phyloP scores from a whole-genome alignment of 164 flowering plant genomes.

The Aristolochia contorta region DNA sequence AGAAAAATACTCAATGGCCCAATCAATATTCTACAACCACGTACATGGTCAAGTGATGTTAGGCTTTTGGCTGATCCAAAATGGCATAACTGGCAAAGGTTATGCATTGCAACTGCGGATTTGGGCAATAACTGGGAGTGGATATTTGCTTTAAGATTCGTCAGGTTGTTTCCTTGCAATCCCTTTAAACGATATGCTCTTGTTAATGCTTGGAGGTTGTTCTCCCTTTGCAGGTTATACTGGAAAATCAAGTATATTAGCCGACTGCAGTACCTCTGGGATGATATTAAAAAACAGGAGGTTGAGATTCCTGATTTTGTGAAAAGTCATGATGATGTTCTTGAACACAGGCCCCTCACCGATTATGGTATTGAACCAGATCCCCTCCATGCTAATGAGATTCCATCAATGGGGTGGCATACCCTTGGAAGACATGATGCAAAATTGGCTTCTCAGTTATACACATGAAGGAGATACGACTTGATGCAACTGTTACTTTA shows the following conservation, averaged over 20 bases:
- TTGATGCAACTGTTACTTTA: too few relatives aligned
- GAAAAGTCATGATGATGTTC: slow-evolving; percentile 59
- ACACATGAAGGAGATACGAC: not conserved
- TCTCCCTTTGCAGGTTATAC: slow-evolving; percentile 41
- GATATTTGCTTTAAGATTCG: too few relatives aligned
- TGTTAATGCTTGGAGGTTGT: not conserved
- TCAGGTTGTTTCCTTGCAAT: too few relatives aligned
- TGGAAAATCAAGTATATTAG: slow-evolving; percentile 89
- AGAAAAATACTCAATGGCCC: too few relatives aligned
- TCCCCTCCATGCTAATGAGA: slow-evolving; percentile 48
- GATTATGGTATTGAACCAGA: slow-evolving; percentile 96
- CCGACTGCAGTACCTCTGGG: slow-evolving; percentile 93
- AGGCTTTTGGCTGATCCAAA: too few relatives aligned
- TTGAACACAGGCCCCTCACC: slow-evolving; percentile 81
- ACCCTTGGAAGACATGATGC: slow-evolving; percentile 58
- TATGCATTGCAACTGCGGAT: too few relatives aligned
- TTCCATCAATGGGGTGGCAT: slow-evolving; percentile 33
- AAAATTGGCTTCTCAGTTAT: slow-evolving; percentile 51
- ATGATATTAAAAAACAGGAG: slow-evolving; percentile 70
- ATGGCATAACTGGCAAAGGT: too few relatives aligned
- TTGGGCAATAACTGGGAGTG: too few relatives aligned
- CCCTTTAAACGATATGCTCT: not conserved
- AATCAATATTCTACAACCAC: too few relatives aligned
- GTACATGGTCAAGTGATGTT: too few relatives aligned
- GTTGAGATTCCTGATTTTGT: slow-evolving; percentile 93